Evolutionary conservation across 805 yeast genomes (phyloP).

Genomic region (Saturnispora saitoi): DNA sequence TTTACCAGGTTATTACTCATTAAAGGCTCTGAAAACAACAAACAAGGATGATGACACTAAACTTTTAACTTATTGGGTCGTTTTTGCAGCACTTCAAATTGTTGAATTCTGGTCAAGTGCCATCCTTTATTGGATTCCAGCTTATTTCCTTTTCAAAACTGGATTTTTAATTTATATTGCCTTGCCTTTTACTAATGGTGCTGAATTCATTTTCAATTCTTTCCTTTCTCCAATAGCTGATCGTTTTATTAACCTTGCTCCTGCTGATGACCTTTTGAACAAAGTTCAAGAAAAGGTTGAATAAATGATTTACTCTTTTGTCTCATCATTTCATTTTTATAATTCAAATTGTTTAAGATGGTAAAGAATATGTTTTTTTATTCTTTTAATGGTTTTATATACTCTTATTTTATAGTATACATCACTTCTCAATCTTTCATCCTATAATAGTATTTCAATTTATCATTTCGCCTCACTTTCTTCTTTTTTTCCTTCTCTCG

Average conservation of each 20-base stretch:
- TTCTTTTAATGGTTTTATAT: too few relatives aligned
- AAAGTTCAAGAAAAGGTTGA: constrained; percentile 42
- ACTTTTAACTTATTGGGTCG: constrained; percentile 94
- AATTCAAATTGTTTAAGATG: too few relatives aligned
- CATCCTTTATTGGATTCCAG: constrained; percentile 91
- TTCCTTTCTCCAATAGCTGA: constrained; percentile 61
- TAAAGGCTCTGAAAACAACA: constrained; percentile 71
- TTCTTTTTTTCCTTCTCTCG: too few relatives aligned
- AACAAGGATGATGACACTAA: constrained; percentile 71
- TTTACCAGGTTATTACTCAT: constrained; percentile 82
- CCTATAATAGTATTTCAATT: too few relatives aligned
- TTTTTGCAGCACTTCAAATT: constrained; percentile 86
- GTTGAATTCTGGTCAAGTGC: constrained; percentile 94
- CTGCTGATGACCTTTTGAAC: constrained; percentile 31
- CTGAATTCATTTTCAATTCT: constrained; percentile 55
- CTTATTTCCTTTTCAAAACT: constrained; percentile 92
- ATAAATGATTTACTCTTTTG: too few relatives aligned
- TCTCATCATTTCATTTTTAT: too few relatives aligned
- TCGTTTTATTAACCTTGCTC: constrained; percentile 29
- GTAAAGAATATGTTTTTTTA: too few relatives aligned
- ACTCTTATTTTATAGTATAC: too few relatives aligned
- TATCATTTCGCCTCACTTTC: too few relatives aligned
- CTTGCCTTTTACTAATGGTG: constrained; percentile 84
- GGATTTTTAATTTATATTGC: constrained; percentile 79
- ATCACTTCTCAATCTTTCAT: too few relatives aligned